Base-by-base conservation (phyloP, 2,329 filamentous ascomycete genomes). In the Mycogone perniciosa region DNA sequence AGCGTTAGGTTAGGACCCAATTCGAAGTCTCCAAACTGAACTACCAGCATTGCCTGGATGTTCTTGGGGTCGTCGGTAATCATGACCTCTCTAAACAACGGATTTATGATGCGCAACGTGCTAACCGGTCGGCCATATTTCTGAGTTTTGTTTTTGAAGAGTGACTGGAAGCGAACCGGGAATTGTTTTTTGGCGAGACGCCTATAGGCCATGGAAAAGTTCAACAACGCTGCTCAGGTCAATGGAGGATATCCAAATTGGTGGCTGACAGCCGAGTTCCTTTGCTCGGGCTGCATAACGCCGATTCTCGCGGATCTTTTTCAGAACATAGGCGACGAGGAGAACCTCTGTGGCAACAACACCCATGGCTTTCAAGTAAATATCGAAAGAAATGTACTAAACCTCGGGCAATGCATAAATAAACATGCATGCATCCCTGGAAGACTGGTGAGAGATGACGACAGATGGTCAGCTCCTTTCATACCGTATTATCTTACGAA, bases 21-120 rank as follows among this genome's bases (percentile, higher is more conserved):
- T 10, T 54, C 59, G 39, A 59, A 64, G 41, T 63, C 59, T 33
- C 62, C 58, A 46, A 63, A 64, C 26, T 60, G 56, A 11, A 54
- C 49, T 7, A 61, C 56, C 13, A 64, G 53, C 3, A 66, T 50
- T 6, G 63, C 57, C 52, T 66, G 60, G 43, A 67, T 59, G 33
- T 63, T 64, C 20, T 59, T 44, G 3, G 62, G 62, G 9, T 64
- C 61, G 2, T 50, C 37, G 5, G 62, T 64, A 29, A 60, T 35
- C 34, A 62, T 39, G 7, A 42, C 42, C 6, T 54, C 44, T 11
- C 56, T 49, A 35, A 62, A 62, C 31, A 61, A 53, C 3, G 57
- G 56, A 11, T 46, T 48, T 29, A 35, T 49, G n/a, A 54, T 33
- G 7, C 26, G 37, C n/a, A 58, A 27, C 13, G 59, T 60, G 44